These are phyloP conservation scores for Suillus luteus DNA, from an alignment of 768 basidiomycete genomes.

Conservation along the genomic window DNA sequence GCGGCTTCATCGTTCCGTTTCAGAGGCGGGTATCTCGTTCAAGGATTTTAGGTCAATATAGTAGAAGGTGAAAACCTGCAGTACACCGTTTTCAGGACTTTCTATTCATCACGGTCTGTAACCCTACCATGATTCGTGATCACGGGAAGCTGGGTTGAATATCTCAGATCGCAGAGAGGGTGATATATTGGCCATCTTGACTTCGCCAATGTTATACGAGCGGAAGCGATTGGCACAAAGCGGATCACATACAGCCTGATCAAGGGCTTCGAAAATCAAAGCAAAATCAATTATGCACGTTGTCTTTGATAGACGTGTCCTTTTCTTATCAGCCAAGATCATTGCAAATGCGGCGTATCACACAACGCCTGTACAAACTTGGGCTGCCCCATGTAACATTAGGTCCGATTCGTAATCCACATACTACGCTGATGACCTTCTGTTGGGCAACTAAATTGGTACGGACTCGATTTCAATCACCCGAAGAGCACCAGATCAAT, in stretches of 20 bases:
- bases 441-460: not conserved
- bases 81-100: not conserved
- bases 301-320: not conserved
- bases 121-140: too few relatives aligned
- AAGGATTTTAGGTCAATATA: not conserved
- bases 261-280: not conserved
- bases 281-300: not conserved
- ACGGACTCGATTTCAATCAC: not conserved
- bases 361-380: not conserved
- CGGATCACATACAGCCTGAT: not conserved
- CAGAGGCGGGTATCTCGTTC: not conserved
- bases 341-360: not conserved
- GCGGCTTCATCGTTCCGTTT: not conserved
- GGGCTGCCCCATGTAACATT: not conserved
- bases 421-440: not conserved
- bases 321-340: not conserved
- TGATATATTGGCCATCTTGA: not conserved
- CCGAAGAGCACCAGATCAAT: not conserved
- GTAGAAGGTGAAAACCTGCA: not conserved
- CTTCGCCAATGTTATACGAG: not conserved
- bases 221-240: not conserved
- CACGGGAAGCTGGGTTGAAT: not conserved
- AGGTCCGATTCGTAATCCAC: not conserved
- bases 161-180: not conserved
- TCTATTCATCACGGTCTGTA: too few relatives aligned